Evolutionary conservation across 2,329 filamentous ascomycete genomes (phyloP).

Genomic region (Talaromyces sp.): DNA sequence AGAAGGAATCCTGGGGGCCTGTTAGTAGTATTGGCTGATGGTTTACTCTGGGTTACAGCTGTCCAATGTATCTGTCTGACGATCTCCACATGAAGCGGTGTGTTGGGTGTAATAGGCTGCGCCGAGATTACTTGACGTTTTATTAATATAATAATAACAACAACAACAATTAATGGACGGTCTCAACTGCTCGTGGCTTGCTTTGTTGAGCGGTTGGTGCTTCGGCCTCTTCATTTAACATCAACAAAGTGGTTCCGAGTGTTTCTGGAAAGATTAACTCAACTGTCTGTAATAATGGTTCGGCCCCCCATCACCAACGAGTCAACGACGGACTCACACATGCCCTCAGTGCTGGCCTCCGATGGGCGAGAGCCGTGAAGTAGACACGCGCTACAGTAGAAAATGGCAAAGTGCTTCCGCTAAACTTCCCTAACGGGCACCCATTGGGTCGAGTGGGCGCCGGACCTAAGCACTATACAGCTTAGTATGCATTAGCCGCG

Average conservation of each 20-base stretch:
- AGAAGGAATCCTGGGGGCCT: background rate
- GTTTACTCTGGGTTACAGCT: background rate
- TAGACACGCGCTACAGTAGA: background rate
- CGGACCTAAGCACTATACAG: background rate
- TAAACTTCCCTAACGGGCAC: background rate
- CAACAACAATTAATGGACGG: background rate
- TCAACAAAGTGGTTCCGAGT: background rate
- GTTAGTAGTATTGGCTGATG: background rate
- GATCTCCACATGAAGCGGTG: background rate
- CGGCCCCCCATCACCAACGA: background rate
- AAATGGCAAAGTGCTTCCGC: background rate
- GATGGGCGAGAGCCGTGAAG: background rate
- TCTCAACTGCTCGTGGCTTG: background rate
- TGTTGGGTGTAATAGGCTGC: background rate
- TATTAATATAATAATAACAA: background rate
- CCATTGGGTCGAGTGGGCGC: background rate
- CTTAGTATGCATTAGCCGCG: background rate
- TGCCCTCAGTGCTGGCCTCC: background rate
- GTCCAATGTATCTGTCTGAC: background rate
- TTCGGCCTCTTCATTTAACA: background rate
- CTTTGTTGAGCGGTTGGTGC: background rate
- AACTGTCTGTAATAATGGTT: background rate
- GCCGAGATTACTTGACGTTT: background rate
- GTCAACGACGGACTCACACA: background rate
- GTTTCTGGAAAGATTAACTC: background rate